Evolutionary conservation across 148 eudicot species (phyloP), one percentile per base, ranked within the genome.

Genomic region (Pouteria glomerata): DNA sequence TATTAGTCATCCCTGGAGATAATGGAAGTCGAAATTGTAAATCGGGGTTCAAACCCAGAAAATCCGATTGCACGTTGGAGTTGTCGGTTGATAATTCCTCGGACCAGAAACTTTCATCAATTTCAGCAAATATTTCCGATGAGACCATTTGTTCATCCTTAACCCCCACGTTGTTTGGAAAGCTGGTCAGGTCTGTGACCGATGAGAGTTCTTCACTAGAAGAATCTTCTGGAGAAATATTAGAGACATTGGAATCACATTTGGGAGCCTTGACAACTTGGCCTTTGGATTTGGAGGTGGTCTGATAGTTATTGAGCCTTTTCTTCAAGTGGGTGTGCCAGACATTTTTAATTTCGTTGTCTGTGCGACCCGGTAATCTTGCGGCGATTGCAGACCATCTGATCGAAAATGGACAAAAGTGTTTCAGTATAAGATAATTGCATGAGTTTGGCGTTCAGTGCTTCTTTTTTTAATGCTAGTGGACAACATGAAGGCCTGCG

Each of bases 301-400:
- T 18, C 75, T 77, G 76, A 30, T 81, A 24, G 58, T 82, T 62
- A 50, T 76, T 62, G 31, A 86, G 76, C 77, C 73, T 88, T 74
- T 90, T 90, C 89, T 90, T 90, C 59, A 90, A 74, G 75, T 80
- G 86, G 47, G 96, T 90, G 77, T 90, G 96, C 96, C 96, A 90
- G 18, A 90, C 89, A 55, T 90, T 90, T 78, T 90, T 90, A 1
- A 90, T 88, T 39, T 90, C 96, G 37, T 90, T 90, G 62, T 90
- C 96, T 1, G 96, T 90, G 73, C 96, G 74, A 48, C 96, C 96
- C 30, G 96, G 92, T 47, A 90, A 83, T 51, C 72, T 88, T 35
- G 90, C 85, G 66, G 96, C 96, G 37, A 90, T 90, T 3, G 87
- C 82, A 13, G 96, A 88, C 96, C 96, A 90, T 75, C 92, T 90